These are phyloP conservation scores for Entomortierella parvispora DNA, from an alignment of 192 early-diverging fungal genomes.

Conservation along the genomic window DNA sequence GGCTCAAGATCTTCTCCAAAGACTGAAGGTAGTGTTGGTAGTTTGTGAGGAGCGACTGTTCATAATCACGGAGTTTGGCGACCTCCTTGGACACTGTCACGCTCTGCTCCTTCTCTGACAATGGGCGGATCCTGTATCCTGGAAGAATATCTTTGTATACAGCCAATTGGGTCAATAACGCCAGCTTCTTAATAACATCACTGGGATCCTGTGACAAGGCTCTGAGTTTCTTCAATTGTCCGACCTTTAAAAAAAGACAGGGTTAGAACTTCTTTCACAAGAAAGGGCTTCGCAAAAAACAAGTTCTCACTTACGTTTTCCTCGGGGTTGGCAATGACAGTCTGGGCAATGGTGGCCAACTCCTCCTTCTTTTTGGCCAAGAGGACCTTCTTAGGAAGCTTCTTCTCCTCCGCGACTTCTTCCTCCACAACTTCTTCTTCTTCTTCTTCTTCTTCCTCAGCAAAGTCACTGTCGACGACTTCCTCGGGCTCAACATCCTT, in stretches of 20 bases:
- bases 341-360: conserved; percentile 82
- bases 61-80: conserved; percentile 85
- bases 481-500: conserved; percentile 32
- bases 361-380: conserved; percentile 76
- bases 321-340: conserved; percentile 87
- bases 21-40: conserved; percentile 89
- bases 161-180: conserved; percentile 87
- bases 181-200: conserved; percentile 74
- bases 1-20: conserved; percentile 64
- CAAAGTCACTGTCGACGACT: conserved; percentile 35
- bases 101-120: conserved; percentile 84
- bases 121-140: conserved; percentile 91
- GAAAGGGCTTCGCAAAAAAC: no score
- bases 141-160: conserved; percentile 97
- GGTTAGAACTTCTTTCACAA: no score
- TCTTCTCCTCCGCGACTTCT: conserved; percentile 37
- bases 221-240: conserved; percentile 74
- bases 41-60: conserved; percentile 81
- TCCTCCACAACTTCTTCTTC: conserved; percentile 41
- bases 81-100: conserved; percentile 90
- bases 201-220: conserved; percentile 73
- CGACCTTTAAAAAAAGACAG: conserved; percentile 54
- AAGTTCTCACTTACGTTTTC: conserved; percentile 59
- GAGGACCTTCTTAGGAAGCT: conserved; percentile 65
- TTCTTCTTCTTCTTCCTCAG: conserved; percentile 21